Conservation (phyloP, 2,329 filamentous ascomycete genomes). For the Microdochium trichocladiopsis region DNA sequence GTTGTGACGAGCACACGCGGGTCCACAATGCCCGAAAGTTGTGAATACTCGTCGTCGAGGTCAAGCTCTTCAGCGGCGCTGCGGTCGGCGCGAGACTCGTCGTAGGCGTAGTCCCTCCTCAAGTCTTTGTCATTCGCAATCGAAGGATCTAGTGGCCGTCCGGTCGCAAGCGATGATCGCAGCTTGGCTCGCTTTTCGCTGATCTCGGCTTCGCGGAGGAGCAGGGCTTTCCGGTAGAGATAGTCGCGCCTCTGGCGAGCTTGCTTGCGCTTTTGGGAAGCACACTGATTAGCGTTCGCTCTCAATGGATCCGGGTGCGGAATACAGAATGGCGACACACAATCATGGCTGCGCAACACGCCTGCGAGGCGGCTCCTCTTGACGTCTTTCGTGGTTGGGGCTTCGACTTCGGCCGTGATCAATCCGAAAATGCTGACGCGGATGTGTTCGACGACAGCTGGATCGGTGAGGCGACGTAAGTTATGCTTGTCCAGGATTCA, state of each 20-base stretch:
- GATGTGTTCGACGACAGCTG: no score
- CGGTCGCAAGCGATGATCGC: constrained; percentile 78
- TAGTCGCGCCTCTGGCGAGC: constrained; percentile 78
- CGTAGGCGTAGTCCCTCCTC: constrained; percentile 86
- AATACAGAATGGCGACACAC: constrained; percentile 15
- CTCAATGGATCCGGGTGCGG: no score
- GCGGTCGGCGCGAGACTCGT: constrained; percentile 70
- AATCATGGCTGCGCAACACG: constrained; percentile 22
- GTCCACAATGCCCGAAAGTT: constrained; percentile 86
- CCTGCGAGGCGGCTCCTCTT: no score
- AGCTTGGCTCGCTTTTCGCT: constrained; percentile 85
- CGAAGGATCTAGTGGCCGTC: constrained; percentile 73
- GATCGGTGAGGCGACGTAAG: no score
- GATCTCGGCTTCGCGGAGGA: constrained; percentile 85
- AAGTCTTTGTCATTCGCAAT: constrained; percentile 83
- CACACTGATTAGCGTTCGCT: no score
- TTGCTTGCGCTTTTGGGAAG: constrained; percentile 53
- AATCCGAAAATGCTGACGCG: no score
- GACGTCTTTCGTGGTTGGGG: no score
- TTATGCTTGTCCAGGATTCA: no score
- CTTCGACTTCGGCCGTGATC: no score
- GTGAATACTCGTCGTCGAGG: constrained; percentile 83
- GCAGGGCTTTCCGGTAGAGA: constrained; percentile 82
- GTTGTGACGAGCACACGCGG: constrained; percentile 87
- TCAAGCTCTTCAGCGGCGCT: constrained; percentile 63